Percentiles rank a stretch among this genome's conserved stretches.
These are phyloP conservation scores for Boletus subparvulus DNA, from an alignment of 768 basidiomycete species.

Conservation along the genomic window DNA sequence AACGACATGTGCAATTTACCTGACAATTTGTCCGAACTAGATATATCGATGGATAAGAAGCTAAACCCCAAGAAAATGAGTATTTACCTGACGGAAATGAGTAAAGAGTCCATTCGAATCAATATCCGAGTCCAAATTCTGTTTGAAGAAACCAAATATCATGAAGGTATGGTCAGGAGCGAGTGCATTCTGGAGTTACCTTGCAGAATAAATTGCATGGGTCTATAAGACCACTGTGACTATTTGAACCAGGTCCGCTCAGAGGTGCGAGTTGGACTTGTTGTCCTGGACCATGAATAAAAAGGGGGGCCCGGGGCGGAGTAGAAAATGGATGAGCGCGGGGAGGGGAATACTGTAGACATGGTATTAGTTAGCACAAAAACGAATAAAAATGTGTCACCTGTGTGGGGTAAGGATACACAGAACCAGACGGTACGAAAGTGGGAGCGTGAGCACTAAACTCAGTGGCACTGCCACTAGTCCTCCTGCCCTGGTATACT, in stretches of 20 bases:
- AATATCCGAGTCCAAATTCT: constrained; percentile 85
- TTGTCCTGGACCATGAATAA: constrained; percentile 86
- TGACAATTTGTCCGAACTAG: constrained; percentile 88
- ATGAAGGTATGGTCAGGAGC: constrained; percentile 1
- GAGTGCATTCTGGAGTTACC: constrained; percentile 38
- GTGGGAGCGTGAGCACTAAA: constrained; percentile 74
- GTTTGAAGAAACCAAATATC: constrained; percentile 5
- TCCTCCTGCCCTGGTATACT: constrained; percentile 66
- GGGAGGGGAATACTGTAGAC: constrained; percentile 64
- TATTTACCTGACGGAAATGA: constrained; percentile 71
- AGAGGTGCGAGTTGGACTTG: constrained; percentile 83
- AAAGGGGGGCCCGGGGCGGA: constrained; percentile 42
- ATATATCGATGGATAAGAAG: constrained; percentile 17
- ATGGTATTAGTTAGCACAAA: constrained; percentile 1
- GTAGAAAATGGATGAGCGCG: constrained; percentile 51
- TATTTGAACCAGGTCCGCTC: constrained; percentile 71
- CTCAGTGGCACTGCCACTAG: constrained; percentile 53
- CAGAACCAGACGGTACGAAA: constrained; percentile 71
- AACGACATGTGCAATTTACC: constrained; percentile 42
- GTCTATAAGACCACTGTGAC: constrained; percentile 86
- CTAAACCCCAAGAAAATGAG: not conserved
- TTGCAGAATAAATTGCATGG: constrained; percentile 91
- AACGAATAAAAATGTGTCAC: constrained; percentile 31
- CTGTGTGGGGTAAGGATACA: constrained; percentile 64
- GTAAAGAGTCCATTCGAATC: constrained; percentile 83